Base-by-base conservation (phyloP, 176 grass and related monocot species). In the Otatea glauca region DNA sequence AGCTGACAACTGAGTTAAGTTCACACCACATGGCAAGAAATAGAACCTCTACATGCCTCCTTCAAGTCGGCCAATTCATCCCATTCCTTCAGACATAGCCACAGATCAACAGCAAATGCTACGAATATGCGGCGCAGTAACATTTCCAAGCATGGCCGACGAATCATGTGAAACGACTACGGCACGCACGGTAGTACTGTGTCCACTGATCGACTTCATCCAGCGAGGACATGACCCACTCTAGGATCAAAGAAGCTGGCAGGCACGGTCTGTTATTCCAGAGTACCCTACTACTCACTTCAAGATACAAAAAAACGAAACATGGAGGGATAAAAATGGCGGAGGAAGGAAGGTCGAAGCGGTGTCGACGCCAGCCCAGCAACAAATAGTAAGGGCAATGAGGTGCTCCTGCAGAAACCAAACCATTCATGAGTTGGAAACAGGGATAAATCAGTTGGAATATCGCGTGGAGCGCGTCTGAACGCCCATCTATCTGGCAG, bases 351-450 rank as follows among this genome's bases (percentile, higher is more conserved):
- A 80, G 75, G 69, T 75, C 32, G 23, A 86, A 63, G 51, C 18
- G 29, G 55, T 72, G 63, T 71, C 74, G 43, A 53, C 70, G 74
- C 70, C 80, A 79, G 89, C 85, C 89, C 75, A 84, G 61, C 80
- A 80, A 75, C 84, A 91, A 87, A 91, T 80, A 84, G 42, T 79
- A 80, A 80, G 75, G 84, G 89, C 80, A 80, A 84, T 80, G 75
- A 75, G 72, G 75, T 87, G 72, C 77, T 85, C 77, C 89, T 91
- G 85, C 75, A 87, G 3, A 75, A 68, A 62, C 4, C 61, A 91
- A 68, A 75, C 54, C 20, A 20, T 17, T 35, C 35, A 27, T 3
- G 17, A 23, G 66, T 90, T 70, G 79, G 73, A 41, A 68, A 39
- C 2, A 44, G 24, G 23, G 27, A 42, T 4, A 16, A 34, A 34